Base-by-base conservation (phyloP, 1,139 yeast species). In the Saccharomyces hybrid region DNA sequence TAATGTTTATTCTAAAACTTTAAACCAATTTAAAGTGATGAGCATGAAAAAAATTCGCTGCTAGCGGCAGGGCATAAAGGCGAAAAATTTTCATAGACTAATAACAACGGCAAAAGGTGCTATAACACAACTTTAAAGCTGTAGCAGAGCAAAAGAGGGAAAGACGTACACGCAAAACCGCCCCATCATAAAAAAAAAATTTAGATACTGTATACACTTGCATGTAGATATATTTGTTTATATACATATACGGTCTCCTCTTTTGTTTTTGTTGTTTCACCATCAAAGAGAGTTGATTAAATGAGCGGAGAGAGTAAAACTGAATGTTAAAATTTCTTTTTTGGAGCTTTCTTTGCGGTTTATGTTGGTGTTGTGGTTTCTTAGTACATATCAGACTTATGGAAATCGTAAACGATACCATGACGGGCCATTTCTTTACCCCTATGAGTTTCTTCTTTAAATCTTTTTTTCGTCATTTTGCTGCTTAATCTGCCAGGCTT, bases 371-470 rank as follows among this genome's bases (percentile, higher is more conserved):
- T 11, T 32, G n/a, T 14, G 14, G 46, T 47, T 47, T 48, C 51
- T 67, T 69, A 79, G 67, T 80, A 80, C 73, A 80, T 73, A 70
- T 80, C 84, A 29, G 68, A 62, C 52, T 75, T 79, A 58, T 75
- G 74, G 68, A 80, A 80, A 65, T 83, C 88, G 65, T 78, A 77
- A 56, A 81, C 79, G 56, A 82, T 73, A 21, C 88, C 88, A 60
- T 74, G 74, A 56, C 77, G 68, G 26, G 74, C 74, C 57, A 82
- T 75, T 58, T 71, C 71, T 69, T 81, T 80, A 21, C 80, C 72
- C 65, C 75, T 80, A 50, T 67, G 69, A 58, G 75, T 76, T 62
- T 83, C 84, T 29, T 67, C 68, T 59, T 73, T 73, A 52, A 76
- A 75, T 51, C 68, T 67, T 3, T 58, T 58, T 57, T 44, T 71